Conservation (phyloP, 2,329 filamentous ascomycete genomes). For the Tolypocladium pustulatum region DNA sequence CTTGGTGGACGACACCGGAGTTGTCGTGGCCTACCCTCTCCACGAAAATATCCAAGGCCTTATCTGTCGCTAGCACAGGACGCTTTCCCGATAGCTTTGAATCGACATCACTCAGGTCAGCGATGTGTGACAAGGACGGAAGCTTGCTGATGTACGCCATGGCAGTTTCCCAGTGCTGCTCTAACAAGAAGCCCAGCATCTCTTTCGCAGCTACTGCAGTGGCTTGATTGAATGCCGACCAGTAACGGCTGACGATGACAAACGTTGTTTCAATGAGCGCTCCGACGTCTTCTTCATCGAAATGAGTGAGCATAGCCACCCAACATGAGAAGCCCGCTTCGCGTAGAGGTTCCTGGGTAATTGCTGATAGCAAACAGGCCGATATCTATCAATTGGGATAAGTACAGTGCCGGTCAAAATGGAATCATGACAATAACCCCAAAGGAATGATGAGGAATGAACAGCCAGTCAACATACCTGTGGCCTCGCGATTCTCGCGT, state of each 20-base stretch:
- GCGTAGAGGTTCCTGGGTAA: conserved; percentile 65
- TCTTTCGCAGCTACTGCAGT: conserved; percentile 50
- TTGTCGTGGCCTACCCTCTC: conserved; percentile 74
- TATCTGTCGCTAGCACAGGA: conserved; percentile 33
- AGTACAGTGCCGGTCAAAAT: neutral
- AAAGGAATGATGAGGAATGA: neutral
- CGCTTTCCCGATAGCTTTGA: conserved; percentile 54
- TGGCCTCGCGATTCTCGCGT: conserved; percentile 70
- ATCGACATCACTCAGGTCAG: conserved; percentile 59
- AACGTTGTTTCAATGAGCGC: conserved; percentile 80
- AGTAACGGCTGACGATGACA: conserved; percentile 75
- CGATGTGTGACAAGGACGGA: conserved; percentile 65
- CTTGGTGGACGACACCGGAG: conserved; percentile 71
- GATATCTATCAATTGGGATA: conserved; percentile 50
- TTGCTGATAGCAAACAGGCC: conserved; percentile 79
- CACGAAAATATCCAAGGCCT: conserved; percentile 60
- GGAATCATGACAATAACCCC: neutral
- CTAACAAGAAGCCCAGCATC: conserved; percentile 55
- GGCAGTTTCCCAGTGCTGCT: conserved; percentile 50
- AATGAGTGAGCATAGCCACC: conserved; percentile 63
- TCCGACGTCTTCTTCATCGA: conserved; percentile 71
- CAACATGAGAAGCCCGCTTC: conserved; percentile 75
- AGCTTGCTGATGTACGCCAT: conserved; percentile 61
- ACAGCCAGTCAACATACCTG: conserved; percentile 46
- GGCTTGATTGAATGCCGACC: conserved; percentile 52